These are phyloP conservation scores for Amanita subjunquillea DNA, from an alignment of 768 basidiomycete genomes.

Conservation along the genomic window DNA sequence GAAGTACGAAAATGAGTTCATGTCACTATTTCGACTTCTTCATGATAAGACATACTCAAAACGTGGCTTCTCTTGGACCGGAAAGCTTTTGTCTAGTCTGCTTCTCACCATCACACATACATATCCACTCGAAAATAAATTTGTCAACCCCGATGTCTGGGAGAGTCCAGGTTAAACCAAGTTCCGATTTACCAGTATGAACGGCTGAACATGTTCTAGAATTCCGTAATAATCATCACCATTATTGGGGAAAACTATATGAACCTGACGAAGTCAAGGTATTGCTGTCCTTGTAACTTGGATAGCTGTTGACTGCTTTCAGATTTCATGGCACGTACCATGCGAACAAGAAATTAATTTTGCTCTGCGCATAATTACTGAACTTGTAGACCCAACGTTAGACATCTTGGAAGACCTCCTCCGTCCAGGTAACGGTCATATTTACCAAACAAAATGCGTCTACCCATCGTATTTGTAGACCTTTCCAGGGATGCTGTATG, in stretches of 20 bases:
- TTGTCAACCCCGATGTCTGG: slow-evolving; percentile 74
- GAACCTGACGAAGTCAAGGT: slow-evolving; percentile 61
- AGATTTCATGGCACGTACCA: slow-evolving; percentile 78
- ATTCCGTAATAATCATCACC: slow-evolving; percentile 59
- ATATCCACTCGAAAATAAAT: slow-evolving; percentile 73
- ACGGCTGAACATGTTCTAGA: slow-evolving; percentile 26
- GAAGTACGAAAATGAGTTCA: slow-evolving; percentile 49
- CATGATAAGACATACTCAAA: slow-evolving; percentile 69
- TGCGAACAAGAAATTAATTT: slow-evolving; percentile 63
- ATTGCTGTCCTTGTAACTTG: neutral
- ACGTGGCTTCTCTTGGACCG: slow-evolving; percentile 74
- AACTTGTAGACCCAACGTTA: slow-evolving; percentile 57
- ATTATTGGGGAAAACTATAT: slow-evolving; percentile 76
- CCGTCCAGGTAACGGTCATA: slow-evolving; percentile 29
- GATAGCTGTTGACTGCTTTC: neutral
- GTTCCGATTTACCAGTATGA: neutral
- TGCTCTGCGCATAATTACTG: slow-evolving; percentile 55
- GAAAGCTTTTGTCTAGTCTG: slow-evolving; percentile 63
- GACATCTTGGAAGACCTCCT: slow-evolving; percentile 46
- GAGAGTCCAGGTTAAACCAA: slow-evolving; percentile 45
- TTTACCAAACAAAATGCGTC: neutral
- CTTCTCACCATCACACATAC: slow-evolving; percentile 70
- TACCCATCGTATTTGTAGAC: slow-evolving; percentile 12
- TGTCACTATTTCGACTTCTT: slow-evolving; percentile 51
- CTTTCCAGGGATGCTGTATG: slow-evolving; percentile 48